Base-by-base conservation (phyloP, 2,329 filamentous ascomycete species). In the Botrytis sinoallii region DNA sequence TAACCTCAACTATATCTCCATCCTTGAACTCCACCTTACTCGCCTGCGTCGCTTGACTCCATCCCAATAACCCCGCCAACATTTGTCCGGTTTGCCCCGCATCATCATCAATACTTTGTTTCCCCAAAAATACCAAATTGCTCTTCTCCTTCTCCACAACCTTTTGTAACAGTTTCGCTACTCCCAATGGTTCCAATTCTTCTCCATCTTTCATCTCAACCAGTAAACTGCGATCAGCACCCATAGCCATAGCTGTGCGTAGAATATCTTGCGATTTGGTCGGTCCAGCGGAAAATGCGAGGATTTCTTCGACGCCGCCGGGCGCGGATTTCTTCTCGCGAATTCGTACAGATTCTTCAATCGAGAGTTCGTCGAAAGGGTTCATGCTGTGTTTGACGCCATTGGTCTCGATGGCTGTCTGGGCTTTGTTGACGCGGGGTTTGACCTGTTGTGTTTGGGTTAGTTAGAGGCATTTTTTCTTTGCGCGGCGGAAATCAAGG, bases 381-480 rank as follows among this genome's bases (percentile, higher is more conserved):
- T 98, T 99, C 90, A 99, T 95, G 82, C 92, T 95, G 88, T 98
- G 95, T 85, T 98, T 98, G 81, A 98, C 94, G 78, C 93, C 93
- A 77, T 91, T 88, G 72, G 93, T 97, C 85, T 98, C 95, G 84
- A 99, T 92, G 81, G 90, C 95, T 75, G 95, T 98, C 84, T 90
- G 87, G 77, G 89, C 84, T 83, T 90, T 91, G 86, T 91, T 91
- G 82, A 91, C 88, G 78, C 89, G 88, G 73, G 89, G 89, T 81
- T 91, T 91, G 85, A 91, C 88, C 89, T 91, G 79, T 40, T 22
- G 29, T 70, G 38, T 68, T 55, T 67, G 32, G 29, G 29, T 74
- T 70, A 42, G 29, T 72, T 46, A 25, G 5, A 32, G 18, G 12
- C 9, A 14, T 48, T 72, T 60, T 59, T 57, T 25, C 14, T 44